Conservation (phyloP, 1,284 basidiomycete genomes). For the Malassezia pachydermatis region DNA sequence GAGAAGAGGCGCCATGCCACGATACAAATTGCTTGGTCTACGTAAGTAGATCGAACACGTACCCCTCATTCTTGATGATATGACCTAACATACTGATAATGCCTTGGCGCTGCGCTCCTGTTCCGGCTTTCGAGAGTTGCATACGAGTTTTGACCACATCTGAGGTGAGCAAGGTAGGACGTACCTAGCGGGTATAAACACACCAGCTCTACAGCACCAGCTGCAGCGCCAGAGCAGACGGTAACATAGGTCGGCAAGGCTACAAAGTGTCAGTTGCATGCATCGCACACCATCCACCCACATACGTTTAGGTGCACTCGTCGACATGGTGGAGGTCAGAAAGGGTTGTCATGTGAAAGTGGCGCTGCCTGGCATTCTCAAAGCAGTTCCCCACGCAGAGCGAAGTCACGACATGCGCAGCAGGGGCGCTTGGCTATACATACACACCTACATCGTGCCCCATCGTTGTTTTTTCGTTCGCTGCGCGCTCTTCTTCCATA, state of each 20-base stretch:
- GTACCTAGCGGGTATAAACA: constrained; percentile 83
- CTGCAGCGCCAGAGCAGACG: constrained; percentile 80
- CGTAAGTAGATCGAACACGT: constrained; percentile 31
- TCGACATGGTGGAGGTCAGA: no score
- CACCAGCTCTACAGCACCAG: constrained; percentile 71
- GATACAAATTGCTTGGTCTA: constrained; percentile 73
- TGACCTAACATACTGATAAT: constrained; percentile 67
- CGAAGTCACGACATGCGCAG: no score
- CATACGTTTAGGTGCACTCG: no score
- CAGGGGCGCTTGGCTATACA: no score
- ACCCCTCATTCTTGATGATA: constrained; percentile 78
- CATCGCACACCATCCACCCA: no score
- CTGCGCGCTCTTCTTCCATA: no score
- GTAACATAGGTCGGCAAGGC: constrained; percentile 70
- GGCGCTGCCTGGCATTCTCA: no score
- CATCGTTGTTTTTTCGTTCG: no score
- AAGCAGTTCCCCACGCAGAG: no score
- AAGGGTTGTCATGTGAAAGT: no score
- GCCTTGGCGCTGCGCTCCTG: constrained; percentile 51
- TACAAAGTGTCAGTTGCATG: no score
- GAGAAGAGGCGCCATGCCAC: constrained; percentile 85
- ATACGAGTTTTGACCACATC: constrained; percentile 78
- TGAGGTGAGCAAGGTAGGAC: constrained; percentile 30
- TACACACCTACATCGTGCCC: no score
- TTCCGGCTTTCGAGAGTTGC: constrained; percentile 76